A percentile compares a stretch with the other conserved stretches of the same genome.
These are phyloP conservation scores for Croton laevigatus DNA, from an alignment of 441 rosid genomes.

Conservation along the genomic window DNA sequence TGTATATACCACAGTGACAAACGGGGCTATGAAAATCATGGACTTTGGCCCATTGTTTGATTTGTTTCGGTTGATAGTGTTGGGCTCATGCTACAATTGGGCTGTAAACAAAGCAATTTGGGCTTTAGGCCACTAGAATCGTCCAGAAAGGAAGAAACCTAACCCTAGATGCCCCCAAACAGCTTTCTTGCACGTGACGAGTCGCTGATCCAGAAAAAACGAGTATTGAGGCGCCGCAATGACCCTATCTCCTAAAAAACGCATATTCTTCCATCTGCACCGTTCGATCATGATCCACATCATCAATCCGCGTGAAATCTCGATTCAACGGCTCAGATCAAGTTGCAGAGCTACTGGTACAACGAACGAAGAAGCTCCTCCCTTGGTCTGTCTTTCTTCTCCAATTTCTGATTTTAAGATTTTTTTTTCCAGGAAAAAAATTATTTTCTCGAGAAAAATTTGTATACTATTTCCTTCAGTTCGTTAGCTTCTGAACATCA, in stretches of 20 bases:
- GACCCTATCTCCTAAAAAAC: conserved; percentile 33
- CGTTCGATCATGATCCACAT: conserved; percentile 60
- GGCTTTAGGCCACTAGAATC: not conserved
- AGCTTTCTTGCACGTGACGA: conserved; percentile 35
- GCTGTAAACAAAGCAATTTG: no score
- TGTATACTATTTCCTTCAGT: not conserved
- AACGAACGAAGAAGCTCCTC: conserved; percentile 47
- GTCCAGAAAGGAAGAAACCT: conserved; percentile 1
- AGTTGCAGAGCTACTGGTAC: conserved; percentile 59
- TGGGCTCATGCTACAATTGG: no score
- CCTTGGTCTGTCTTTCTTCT: conserved; percentile 20
- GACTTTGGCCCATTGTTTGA: no score
- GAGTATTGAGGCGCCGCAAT: conserved; percentile 40
- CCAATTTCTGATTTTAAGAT: conserved; percentile 23
- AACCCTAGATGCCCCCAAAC: conserved; percentile 33
- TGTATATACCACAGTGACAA: no score
- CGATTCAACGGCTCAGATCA: conserved; percentile 61
- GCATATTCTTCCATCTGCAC: conserved; percentile 34
- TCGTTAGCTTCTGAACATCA: conserved; percentile 30
- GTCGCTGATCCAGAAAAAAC: conserved; percentile 29
- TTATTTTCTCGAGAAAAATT: conserved; percentile 22
- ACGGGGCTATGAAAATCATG: no score
- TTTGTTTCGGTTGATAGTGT: no score
- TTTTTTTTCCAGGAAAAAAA: conserved; percentile 27
- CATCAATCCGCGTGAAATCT: conserved; percentile 50